These are phyloP conservation scores for Neurospora tetraspora DNA, from an alignment of 495 filamentous ascomycete species.

Conservation along the genomic window DNA sequence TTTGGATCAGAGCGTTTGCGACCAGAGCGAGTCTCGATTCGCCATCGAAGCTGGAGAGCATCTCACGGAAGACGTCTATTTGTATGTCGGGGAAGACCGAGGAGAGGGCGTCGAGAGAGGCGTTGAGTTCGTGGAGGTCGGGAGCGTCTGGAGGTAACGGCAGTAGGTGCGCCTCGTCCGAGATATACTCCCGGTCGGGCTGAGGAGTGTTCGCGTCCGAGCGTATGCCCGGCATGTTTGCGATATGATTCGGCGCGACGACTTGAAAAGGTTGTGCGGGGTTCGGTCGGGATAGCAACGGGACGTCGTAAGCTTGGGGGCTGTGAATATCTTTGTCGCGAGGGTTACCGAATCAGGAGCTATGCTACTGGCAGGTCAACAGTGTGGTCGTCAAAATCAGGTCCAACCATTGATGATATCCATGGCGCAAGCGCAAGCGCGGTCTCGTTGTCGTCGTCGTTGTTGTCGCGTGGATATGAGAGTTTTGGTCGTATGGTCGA, in stretches of 20 bases:
- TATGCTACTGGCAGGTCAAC: neutral
- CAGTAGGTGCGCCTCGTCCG: slow-evolving; percentile 35
- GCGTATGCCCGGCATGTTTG: neutral
- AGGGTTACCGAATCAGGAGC: neutral
- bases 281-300: neutral
- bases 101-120: slow-evolving; percentile 57
- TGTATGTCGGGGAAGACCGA: slow-evolving; percentile 79
- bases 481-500: neutral
- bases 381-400: neutral
- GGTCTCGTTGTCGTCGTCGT: neutral
- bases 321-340: neutral
- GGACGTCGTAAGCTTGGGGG: neutral
- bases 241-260: neutral
- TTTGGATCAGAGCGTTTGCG: slow-evolving; percentile 73
- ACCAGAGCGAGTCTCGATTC: slow-evolving; percentile 77
- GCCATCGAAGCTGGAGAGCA: slow-evolving; percentile 70
- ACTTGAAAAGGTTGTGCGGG: neutral
- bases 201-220: neutral
- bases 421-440: neutral
- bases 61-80: slow-evolving; percentile 85
- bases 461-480: neutral
- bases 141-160: slow-evolving; percentile 35
- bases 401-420: neutral
- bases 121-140: slow-evolving; percentile 64
- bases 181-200: slow-evolving; percentile 26